Percentiles rank a stretch among this genome's conserved stretches.
These are phyloP conservation scores for Melastoma malabathricum DNA, from an alignment of 345 rosid genomes.

Conservation along the genomic window DNA sequence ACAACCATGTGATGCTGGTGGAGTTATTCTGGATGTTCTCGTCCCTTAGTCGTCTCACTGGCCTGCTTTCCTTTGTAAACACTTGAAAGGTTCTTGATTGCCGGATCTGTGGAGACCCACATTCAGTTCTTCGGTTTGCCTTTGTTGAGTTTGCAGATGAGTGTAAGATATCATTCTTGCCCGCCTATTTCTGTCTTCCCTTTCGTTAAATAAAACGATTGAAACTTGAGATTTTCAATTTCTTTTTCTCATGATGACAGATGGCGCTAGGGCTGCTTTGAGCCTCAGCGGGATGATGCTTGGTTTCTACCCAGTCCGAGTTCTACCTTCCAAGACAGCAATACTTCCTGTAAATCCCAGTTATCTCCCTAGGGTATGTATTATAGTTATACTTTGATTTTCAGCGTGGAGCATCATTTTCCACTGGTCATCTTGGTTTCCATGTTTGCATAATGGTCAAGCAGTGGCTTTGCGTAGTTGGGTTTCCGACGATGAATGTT, in stretches of 20 bases:
- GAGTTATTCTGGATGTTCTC: conserved; percentile 1
- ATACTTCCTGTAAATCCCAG: conserved; percentile 94
- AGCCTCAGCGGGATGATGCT: conserved; percentile 73
- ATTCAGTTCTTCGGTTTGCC: conserved; percentile 91
- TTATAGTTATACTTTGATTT: conserved; percentile 1
- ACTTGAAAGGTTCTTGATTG: conserved; percentile 78
- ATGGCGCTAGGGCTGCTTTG: conserved; percentile 65
- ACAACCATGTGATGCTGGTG: background rate
- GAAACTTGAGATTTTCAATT: no score
- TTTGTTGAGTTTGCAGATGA: conserved; percentile 87
- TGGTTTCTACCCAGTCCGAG: conserved; percentile 78
- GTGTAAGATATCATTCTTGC: conserved; percentile 29
- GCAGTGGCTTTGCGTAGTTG: background rate
- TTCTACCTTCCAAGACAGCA: conserved; percentile 89
- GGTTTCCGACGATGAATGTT: background rate
- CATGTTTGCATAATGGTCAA: background rate
- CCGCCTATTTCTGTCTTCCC: background rate
- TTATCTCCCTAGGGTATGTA: conserved; percentile 75
- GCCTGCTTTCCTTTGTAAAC: conserved; percentile 4
- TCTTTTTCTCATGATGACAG: conserved; percentile 20
- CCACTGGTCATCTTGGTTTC: conserved; percentile 2
- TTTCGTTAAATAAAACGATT: no score
- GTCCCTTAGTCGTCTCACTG: background rate
- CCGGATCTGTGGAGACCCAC: conserved; percentile 90
- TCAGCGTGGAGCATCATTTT: conserved; percentile 6